Evolutionary conservation across 805 yeast genomes (phyloP), one percentile per base, ranked within the genome.

Genomic region (Nakazawaea pomicola): DNA sequence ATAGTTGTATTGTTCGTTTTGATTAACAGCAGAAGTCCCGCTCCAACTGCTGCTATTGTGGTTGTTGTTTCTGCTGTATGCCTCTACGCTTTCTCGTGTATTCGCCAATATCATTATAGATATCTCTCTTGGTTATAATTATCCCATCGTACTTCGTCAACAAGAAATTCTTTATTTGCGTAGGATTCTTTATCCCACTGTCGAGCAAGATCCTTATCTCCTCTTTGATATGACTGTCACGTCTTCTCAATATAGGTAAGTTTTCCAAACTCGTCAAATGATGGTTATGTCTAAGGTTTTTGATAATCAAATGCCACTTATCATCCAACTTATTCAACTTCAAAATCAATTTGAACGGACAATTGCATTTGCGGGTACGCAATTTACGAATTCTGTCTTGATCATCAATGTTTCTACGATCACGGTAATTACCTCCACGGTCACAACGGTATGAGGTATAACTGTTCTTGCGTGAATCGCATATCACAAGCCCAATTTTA

Each of bases 361-460:
- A 40, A 27, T 35, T 35, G 25, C 44, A 40, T 19, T 40, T 40
- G 3, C 44, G 14, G 4, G 44, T 40, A 8, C 36, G 39, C 10
- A 40, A 16, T 24, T 24, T 40, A 10, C 44, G 19, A 4, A 40
- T 21, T 15, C 44, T 35, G 8, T 12, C 11, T 7, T 11, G 10
- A 6, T n/a, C 18, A 30, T 40, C 21, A 11, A 35, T 29, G 16
- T 35, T 35, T 7, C 44, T 23, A n/a, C 44, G 29, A 30, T 40
- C 40, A 12, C 44, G 27, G 24, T 40, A 40, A 29, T 19, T 9
- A n/a, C 44, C 44, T 8, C 44, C 44, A 8, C 44, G 23, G 35
- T 40, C 44, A 29, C 44, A 40, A n/a, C 44, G 12, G 21, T 40
- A 40, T 5, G 36, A 20, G 3, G 44, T 40, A 30, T 40, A 40